Evolutionary conservation across 116 monocot genomes (phyloP), one percentile per base, ranked within the genome.

Genomic region (Trichopus zeylanicus): DNA sequence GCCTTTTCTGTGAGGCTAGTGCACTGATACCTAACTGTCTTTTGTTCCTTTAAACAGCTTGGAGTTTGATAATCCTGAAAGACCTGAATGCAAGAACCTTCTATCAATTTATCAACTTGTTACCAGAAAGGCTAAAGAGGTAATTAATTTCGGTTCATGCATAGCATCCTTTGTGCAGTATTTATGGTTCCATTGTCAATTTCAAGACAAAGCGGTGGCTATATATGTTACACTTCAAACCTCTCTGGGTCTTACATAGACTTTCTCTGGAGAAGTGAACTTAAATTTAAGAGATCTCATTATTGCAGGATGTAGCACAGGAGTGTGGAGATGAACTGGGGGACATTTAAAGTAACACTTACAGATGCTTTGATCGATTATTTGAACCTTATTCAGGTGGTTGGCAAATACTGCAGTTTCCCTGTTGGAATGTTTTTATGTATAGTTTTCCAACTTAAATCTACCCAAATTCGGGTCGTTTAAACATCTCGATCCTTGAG

Each of bases 1-100:
- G n/a, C n/a, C 32, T 63, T 16, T 55, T 16, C 30, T 48, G 7
- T 16, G n/a, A 47, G 24, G 11, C 18, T 29, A 65, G 16, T 53
- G 48, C 12, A 24, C 5, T 35, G 8, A 11, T 21, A 27, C 34
- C 52, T 70, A 91, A 86, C 83, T n/a, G n/a, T 53, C 6, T 25
- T 3, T 59, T 56, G 48, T 52, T 24, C 18, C 28, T 28, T 29
- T 34, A 7, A 21, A 32, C 75, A 97, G 97, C 28, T 79, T 97
- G 70, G 87, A 97, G 70, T 97, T 91, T 46, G 84, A 80, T 58
- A 97, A 97, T 70, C 81, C 79, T 51, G 97, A 87, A 60, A 90
- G 97, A 55, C 97, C 97, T 58, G 97, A 97, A 73, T 97, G 91
- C 75, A 79, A 73, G 74, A 97, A 97, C 53, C 87, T 97, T 81